Evolutionary conservation across 805 yeast species (phyloP), one percentile per base, ranked within the genome.

Genomic region (Candida corydali): DNA sequence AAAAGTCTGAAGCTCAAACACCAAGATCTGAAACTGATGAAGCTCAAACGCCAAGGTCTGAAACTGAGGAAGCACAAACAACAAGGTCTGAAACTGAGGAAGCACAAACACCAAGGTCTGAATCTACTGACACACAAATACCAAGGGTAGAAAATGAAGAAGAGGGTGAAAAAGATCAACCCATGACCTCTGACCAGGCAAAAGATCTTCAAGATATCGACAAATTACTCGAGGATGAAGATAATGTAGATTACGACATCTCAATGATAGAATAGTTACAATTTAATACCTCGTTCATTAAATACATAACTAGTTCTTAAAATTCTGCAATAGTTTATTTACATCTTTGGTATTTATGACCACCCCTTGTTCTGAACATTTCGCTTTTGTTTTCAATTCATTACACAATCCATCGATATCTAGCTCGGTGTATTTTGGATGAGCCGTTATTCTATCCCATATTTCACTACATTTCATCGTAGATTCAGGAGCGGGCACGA

Each of bases 371-470:
- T 91, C 97, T 10, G 95, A 82, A 66, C 98, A 93, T 62, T 87
- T 88, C 8, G 98, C 98, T 72, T 91, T 93, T 26, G 80, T 62
- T 61, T 91, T 85, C 55, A 93, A 72, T 63, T 93, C 98, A 29
- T 65, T 56, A 71, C 98, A 93, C 56, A 93, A 73, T 2, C 96
- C 94, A 55, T 91, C 97, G 46, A 93, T 89, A 59, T 93, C 98
- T 36, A 93, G 70, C 41, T 89, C 96, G 4, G 93, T 79, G 59
- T 89, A 93, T 55, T 83, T 78, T 23, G 98, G 98, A 69, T 93
- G 98, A 16, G 93, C 62, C 2, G 96, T 85, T 26, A 93, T 83
- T 53, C 98, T 75, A 59, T 91, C 98, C 98, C 98, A 93, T 11
- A 91, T 82, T 48, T 88, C 96, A 0, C 95, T 77, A 60, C 98